These are phyloP conservation scores for Colletotrichum limetticola DNA, from an alignment of 2,329 filamentous ascomycete genomes.

Conservation along the genomic window DNA sequence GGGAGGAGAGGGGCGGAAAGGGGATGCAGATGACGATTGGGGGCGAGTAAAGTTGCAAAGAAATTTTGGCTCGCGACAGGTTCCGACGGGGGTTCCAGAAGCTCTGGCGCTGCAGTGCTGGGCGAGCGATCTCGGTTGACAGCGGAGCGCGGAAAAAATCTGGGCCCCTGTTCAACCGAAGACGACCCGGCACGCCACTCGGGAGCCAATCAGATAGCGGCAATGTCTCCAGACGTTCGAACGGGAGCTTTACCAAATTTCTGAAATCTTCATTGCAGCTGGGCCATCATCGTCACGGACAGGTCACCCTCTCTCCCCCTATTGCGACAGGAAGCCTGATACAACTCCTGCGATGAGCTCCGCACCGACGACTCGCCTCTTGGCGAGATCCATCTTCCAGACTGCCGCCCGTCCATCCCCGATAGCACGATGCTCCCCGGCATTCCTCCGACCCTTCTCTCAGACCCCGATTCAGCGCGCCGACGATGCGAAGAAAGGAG, in stretches of 20 bases:
- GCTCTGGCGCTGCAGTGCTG: slow-evolving; percentile 38
- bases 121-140: slow-evolving; percentile 46
- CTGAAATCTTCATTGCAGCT: slow-evolving; percentile 21
- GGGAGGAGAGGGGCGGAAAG: slow-evolving; percentile 38
- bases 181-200: slow-evolving; percentile 11
- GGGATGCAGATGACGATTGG: slow-evolving; percentile 34
- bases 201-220: slow-evolving; percentile 1
- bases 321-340: slow-evolving; percentile 40
- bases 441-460: slow-evolving; percentile 50
- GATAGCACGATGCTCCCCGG: slow-evolving; percentile 35
- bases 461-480: slow-evolving; percentile 43
- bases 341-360: slow-evolving; percentile 53
- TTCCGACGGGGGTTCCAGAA: slow-evolving; percentile 18
- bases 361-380: slow-evolving; percentile 53
- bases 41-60: slow-evolving; percentile 44
- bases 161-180: slow-evolving; percentile 32
- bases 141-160: slow-evolving; percentile 46
- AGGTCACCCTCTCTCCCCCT: not conserved
- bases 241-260: slow-evolving; percentile 27
- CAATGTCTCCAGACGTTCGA: slow-evolving; percentile 20
- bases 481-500: slow-evolving; percentile 39
- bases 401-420: slow-evolving; percentile 37
- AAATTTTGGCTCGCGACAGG: slow-evolving; percentile 47
- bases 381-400: slow-evolving; percentile 52
- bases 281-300: slow-evolving; percentile 7